phyloP scores from a whole-genome alignment of 495 filamentous ascomycete genomes.

The Apiosordaria backusii region DNA sequence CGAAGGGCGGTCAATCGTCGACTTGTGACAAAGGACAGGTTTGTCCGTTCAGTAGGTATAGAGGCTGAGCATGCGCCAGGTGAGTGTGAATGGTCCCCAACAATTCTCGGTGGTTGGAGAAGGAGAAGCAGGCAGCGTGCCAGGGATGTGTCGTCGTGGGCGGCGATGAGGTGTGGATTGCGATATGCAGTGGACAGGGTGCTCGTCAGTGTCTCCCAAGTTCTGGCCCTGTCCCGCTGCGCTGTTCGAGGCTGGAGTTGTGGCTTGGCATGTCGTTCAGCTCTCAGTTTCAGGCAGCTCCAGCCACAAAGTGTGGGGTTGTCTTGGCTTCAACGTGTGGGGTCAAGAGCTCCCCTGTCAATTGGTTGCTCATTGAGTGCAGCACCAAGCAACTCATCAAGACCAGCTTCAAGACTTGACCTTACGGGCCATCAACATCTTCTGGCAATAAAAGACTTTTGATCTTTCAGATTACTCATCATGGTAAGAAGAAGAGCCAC shows the following conservation, averaged over 20 bases:
- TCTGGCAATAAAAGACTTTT: background rate
- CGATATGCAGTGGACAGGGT: constrained; percentile 5
- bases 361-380: background rate
- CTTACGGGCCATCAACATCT: no score
- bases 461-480: background rate
- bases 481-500: background rate
- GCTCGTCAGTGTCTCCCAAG: constrained; percentile 7
- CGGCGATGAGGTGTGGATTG: constrained; percentile 9
- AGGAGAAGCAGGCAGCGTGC: constrained; percentile 1
- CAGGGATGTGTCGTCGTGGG: constrained; percentile 1
- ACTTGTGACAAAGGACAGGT: constrained; percentile 9
- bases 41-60: background rate
- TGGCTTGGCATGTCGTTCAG: constrained; percentile 17
- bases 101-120: background rate
- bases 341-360: background rate
- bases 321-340: background rate
- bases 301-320: constrained; percentile 23
- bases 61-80: background rate
- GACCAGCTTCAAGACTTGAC: background rate
- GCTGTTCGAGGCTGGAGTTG: constrained; percentile 1
- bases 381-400: background rate
- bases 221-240: constrained; percentile 6
- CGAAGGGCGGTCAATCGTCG: constrained; percentile 20
- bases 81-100: background rate
- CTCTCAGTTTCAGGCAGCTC: constrained; percentile 11